Percentiles rank a stretch among this genome's conserved stretches.
Evolutionary conservation across 495 filamentous ascomycete species (phyloP).

Genomic region (Cercophora scortea): DNA sequence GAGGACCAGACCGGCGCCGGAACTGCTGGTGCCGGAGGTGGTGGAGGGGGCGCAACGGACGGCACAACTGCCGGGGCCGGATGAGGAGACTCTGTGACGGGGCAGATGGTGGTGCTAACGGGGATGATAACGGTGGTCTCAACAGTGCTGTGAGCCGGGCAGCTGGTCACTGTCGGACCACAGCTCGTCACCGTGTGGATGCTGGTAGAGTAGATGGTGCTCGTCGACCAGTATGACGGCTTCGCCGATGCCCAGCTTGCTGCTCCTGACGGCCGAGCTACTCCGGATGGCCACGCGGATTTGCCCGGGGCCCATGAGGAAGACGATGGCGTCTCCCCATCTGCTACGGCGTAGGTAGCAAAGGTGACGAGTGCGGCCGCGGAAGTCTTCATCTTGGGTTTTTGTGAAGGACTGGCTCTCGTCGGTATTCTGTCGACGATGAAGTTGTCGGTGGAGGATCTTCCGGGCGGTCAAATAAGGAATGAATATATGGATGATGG

Average conservation of each 20-base stretch:
- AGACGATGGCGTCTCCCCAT: too few species aligned
- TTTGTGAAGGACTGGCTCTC: too few species aligned
- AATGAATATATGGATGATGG: background rate
- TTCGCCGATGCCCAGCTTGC: too few species aligned
- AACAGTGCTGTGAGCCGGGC: conserved; percentile 25
- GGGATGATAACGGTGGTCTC: conserved; percentile 26
- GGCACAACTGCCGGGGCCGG: conserved; percentile 1
- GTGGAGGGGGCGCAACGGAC: background rate
- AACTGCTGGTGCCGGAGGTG: background rate
- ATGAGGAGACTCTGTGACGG: conserved; percentile 14
- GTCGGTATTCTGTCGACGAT: too few species aligned
- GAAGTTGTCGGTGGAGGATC: too few species aligned
- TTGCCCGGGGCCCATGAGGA: too few species aligned
- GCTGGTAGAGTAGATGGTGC: conserved; percentile 22
- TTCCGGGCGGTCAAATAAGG: background rate
- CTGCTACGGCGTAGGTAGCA: too few species aligned
- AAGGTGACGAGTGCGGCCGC: too few species aligned
- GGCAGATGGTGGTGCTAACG: conserved; percentile 30
- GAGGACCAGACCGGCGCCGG: background rate
- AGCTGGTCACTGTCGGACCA: conserved; percentile 12
- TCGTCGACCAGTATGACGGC: conserved; percentile 19
- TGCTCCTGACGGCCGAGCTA: too few species aligned
- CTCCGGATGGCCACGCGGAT: too few species aligned
- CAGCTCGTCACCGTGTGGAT: conserved; percentile 23
- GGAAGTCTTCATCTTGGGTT: too few species aligned